Conservation (phyloP, 2,329 filamentous ascomycete genomes). For the Zymoseptoria passerinii region DNA sequence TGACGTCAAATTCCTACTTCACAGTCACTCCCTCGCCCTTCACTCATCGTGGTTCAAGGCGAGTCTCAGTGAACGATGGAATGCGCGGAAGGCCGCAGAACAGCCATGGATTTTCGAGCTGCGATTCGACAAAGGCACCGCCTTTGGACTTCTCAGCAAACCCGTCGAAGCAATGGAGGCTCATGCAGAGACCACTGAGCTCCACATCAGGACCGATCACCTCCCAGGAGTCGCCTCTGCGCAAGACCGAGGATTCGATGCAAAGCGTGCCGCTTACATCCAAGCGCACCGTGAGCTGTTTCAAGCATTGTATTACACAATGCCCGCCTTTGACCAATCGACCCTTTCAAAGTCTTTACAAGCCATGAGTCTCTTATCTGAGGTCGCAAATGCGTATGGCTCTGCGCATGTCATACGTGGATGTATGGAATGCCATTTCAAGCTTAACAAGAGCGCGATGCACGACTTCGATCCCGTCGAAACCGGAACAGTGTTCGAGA, state of each 20-base stretch:
- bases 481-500: not conserved
- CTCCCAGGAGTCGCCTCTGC: not conserved
- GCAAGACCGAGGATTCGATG: not conserved
- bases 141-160: not conserved
- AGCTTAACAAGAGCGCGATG: not conserved
- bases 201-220: not conserved
- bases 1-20: slow-evolving; percentile 2
- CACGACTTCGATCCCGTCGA: not conserved
- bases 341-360: not conserved
- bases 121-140: slow-evolving; percentile 5
- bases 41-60: slow-evolving; percentile 11
- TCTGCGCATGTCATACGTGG: not conserved
- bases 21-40: slow-evolving; percentile 5
- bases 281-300: not conserved
- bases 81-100: not conserved
- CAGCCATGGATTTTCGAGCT: slow-evolving; percentile 4
- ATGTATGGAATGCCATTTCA: not conserved
- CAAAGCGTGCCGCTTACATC: not conserved
- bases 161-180: not conserved
- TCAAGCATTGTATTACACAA: not conserved
- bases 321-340: not conserved
- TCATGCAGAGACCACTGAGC: not conserved
- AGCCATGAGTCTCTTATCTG: not conserved
- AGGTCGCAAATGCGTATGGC: not conserved
- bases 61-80: slow-evolving; percentile 7